Evolutionary conservation across 305 asterid species (phyloP).

Genomic region (Striga hermonthica): DNA sequence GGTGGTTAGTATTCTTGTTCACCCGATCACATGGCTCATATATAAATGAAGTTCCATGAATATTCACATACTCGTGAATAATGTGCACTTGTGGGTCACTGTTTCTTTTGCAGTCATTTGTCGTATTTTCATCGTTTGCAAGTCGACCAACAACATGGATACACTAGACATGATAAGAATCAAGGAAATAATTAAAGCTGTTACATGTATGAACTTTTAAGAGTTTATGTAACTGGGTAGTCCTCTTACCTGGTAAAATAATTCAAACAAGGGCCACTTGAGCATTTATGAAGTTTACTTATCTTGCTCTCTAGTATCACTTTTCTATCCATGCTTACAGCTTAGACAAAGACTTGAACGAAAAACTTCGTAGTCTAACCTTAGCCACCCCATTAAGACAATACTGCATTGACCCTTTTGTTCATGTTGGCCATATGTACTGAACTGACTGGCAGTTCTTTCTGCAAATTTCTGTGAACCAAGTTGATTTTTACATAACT

Average conservation of each 20-base stretch:
- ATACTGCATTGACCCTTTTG: not conserved
- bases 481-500: not conserved
- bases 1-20: no score
- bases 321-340: not conserved
- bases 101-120: not conserved
- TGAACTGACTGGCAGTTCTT: not conserved
- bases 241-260: no score
- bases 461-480: no score
- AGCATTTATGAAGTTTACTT: not conserved
- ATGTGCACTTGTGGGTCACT: not conserved
- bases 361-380: not conserved
- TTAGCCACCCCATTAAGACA: not conserved
- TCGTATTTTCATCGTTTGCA: not conserved
- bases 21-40: no score
- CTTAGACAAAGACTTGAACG: not conserved
- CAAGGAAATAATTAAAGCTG: not conserved
- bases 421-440: not conserved
- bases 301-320: not conserved
- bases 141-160: not conserved
- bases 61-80: not conserved
- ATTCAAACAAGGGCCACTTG: not conserved
- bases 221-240: no score
- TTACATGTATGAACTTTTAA: no score
- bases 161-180: not conserved
- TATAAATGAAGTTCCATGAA: not conserved